Evolutionary conservation across 139 green algal genomes (phyloP).

Genomic region (Astrephomene gubernaculifera): DNA sequence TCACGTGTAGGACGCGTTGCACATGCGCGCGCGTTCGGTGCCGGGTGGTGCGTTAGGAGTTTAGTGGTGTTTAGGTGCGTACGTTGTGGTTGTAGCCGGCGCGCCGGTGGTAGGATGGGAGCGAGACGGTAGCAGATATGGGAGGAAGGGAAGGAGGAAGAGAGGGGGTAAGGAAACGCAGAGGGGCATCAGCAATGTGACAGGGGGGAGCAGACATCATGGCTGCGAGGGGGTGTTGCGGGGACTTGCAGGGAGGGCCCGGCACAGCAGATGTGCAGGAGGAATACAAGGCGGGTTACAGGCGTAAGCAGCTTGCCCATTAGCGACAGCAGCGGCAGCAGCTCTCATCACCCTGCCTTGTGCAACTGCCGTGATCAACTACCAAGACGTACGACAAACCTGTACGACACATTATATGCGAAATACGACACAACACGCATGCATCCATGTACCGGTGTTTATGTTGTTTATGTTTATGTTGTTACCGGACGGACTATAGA

Average conservation of each 20-base stretch:
- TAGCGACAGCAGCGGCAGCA: neutral
- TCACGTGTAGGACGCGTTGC: no score
- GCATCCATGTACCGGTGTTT: no score
- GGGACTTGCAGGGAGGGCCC: no score
- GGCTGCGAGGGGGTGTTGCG: neutral
- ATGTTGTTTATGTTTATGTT: no score
- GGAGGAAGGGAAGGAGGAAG: neutral
- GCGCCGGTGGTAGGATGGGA: constrained; percentile 8
- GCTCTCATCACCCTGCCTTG: neutral
- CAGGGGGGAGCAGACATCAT: neutral
- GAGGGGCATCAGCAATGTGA: neutral
- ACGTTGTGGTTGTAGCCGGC: no score
- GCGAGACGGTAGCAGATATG: neutral
- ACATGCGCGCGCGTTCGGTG: no score
- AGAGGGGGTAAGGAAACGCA: neutral
- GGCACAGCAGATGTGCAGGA: no score
- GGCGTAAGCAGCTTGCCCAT: neutral
- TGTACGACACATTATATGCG: neutral
- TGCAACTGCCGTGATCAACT: neutral
- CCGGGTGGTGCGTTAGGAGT: no score
- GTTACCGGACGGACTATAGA: neutral
- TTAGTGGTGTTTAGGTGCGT: no score
- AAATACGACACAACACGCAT: neutral
- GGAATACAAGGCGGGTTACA: no score
- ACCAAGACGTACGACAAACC: neutral